phyloP scores from a whole-genome alignment of 2,329 filamentous ascomycete genomes.

The Botrytis medusae region DNA sequence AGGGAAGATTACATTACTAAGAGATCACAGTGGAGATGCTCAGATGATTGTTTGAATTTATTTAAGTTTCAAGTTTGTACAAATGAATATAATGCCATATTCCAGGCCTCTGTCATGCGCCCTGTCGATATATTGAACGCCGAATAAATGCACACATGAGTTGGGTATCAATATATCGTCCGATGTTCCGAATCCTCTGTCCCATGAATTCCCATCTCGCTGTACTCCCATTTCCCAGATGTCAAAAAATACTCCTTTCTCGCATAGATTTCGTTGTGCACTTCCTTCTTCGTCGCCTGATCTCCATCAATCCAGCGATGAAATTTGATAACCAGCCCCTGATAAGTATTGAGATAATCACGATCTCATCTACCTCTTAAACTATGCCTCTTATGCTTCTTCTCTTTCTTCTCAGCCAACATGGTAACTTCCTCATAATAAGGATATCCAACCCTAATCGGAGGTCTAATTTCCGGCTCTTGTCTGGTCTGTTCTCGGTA shows the following conservation, averaged over 20 bases:
- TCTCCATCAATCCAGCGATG: neutral
- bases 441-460: conserved; percentile 23
- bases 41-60: neutral
- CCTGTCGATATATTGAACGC: conserved; percentile 1
- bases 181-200: neutral
- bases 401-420: conserved; percentile 3
- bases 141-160: conserved; percentile 14
- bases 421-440: conserved; percentile 23
- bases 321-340: neutral
- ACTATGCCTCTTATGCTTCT: conserved; percentile 15
- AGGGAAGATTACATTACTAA: neutral
- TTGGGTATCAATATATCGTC: conserved; percentile 21
- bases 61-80: neutral
- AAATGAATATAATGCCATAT: neutral
- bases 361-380: conserved; percentile 1
- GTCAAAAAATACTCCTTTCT: neutral
- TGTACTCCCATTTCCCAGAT: neutral
- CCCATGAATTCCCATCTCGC: neutral
- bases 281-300: neutral
- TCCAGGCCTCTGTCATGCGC: neutral
- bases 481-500: neutral
- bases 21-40: neutral
- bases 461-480: conserved; percentile 6
- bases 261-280: neutral
- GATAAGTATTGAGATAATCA: neutral